These are phyloP conservation scores for Pyrenochaeta sp. DNA, from an alignment of 2,329 filamentous ascomycete species.

Conservation along the genomic window DNA sequence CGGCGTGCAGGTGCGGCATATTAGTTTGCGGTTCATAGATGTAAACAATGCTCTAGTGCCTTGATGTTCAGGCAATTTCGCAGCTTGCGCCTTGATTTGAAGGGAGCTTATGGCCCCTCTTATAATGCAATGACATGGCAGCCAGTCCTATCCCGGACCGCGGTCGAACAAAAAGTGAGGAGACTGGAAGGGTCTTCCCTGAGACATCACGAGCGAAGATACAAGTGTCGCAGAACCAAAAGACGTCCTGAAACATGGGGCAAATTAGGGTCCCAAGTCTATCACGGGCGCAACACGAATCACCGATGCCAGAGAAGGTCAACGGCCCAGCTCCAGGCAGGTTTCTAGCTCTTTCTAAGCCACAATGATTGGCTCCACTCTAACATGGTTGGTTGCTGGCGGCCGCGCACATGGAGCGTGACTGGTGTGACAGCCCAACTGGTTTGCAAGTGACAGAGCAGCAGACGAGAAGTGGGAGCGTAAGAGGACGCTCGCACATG, in stretches of 20 bases:
- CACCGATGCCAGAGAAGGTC: conserved; percentile 18
- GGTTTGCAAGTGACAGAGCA: conserved; percentile 7
- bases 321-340: conserved; percentile 22
- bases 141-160: conserved; percentile 5
- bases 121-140: conserved; percentile 31
- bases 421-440: conserved; percentile 32
- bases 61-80: conserved; percentile 27
- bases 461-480: conserved; percentile 5
- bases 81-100: conserved; percentile 16
- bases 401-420: conserved; percentile 28
- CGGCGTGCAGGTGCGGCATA: conserved; percentile 14
- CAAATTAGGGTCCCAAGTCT: conserved; percentile 12
- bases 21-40: conserved; percentile 13
- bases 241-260: conserved; percentile 11
- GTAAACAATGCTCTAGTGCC: conserved; percentile 14
- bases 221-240: not conserved
- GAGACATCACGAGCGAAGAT: not conserved
- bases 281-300: conserved; percentile 33
- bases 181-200: not conserved
- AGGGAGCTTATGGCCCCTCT: conserved; percentile 16
- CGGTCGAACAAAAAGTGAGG: conserved; percentile 1
- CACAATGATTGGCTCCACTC: conserved; percentile 37
- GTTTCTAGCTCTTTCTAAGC: conserved; percentile 45
- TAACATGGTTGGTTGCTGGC: conserved; percentile 25
- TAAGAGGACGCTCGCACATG: conserved; percentile 6